These are phyloP conservation scores for Pittosporum tobira DNA, from an alignment of 129 eudicot species.

Conservation along the genomic window DNA sequence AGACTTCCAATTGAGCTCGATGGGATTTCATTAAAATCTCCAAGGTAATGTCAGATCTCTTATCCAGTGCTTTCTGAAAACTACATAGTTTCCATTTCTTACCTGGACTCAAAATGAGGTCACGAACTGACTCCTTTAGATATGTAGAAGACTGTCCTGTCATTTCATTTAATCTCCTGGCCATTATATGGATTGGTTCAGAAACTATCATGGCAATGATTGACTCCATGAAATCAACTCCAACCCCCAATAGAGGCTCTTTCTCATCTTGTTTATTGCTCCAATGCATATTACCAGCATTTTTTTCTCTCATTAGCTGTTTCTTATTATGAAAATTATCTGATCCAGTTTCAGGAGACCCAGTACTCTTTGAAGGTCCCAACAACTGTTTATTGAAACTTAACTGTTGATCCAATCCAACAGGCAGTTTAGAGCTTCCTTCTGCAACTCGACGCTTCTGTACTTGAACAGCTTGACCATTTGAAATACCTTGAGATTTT, in stretches of 20 bases:
- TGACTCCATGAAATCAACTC: constrained; percentile 54
- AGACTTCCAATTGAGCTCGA: constrained; percentile 54
- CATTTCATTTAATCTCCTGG: constrained; percentile 57
- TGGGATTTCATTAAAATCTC: constrained; percentile 53
- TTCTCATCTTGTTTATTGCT: constrained; percentile 24
- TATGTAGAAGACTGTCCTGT: constrained; percentile 26
- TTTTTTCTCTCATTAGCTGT: constrained; percentile 31
- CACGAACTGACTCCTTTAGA: constrained; percentile 59
- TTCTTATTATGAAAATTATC: constrained; percentile 50
- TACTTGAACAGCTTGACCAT: constrained; percentile 36
- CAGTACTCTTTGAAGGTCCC: constrained; percentile 57
- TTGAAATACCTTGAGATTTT: constrained; percentile 32
- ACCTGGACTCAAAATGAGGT: constrained; percentile 49
- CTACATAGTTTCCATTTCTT: constrained; percentile 47
- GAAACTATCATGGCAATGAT: constrained; percentile 60
- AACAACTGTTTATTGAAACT: constrained; percentile 46
- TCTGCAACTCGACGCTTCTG: constrained; percentile 36
- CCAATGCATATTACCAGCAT: constrained; percentile 28
- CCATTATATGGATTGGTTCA: constrained; percentile 57
- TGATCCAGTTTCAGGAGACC: constrained; percentile 62
- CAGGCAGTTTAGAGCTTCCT: constrained; percentile 43
- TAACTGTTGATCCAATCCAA: constrained; percentile 55
- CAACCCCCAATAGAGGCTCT: constrained; percentile 18
- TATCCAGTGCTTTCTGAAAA: constrained; percentile 54
- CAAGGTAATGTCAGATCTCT: constrained; percentile 55